Base-by-base conservation (phyloP, 805 yeast species). In the Citeromyces nyonsensis region DNA sequence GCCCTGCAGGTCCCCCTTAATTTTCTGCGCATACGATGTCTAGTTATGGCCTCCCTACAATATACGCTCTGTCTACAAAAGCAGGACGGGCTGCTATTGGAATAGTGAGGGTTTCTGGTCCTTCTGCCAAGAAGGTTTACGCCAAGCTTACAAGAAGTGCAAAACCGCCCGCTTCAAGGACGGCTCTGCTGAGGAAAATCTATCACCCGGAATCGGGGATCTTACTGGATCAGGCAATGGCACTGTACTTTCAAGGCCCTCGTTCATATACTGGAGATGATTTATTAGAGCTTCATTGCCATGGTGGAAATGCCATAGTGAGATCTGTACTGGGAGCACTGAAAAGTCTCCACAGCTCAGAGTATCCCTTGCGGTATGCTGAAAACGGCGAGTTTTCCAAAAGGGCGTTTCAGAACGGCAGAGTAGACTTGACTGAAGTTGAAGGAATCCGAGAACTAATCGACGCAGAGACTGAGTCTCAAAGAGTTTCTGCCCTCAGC, bases 261-360 rank as follows among this genome's bases (percentile, higher is more conserved):
- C 57, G 63, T 10, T 76, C 95, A 0, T 91, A 76, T 45, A 91
- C 97, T 0, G 98, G 98, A 2, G 97, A 91, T 49, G 95, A 88
- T 43, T 43, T 79, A 15, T 57, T 86, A 7, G 98, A 91, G 45
- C 49, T 91, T n/a, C 96, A 91, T 46, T 52, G 82, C 2, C 98
- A 91, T 51, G 98, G 98, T 3, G 96, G 97, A 4, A 72, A 66
- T 9, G 95, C 97, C 0, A 83, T 88, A 2, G 68, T 82, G 2
- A 59, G 63, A 31, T 66, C 84, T 0, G 80, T 86, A 0, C 44
- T 86, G 31, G 56, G 56, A 4, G 73, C 93, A 0, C 72, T 91
- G 4, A 57, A 61, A 26, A 34, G 43, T 0, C 41, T 78, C 4
- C 80, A 79, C 43, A 51, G 63, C 4, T 62, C 66, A 0, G 45